phyloP scores from a whole-genome alignment of 1,139 yeast genomes.

The Spathaspora sp. region DNA sequence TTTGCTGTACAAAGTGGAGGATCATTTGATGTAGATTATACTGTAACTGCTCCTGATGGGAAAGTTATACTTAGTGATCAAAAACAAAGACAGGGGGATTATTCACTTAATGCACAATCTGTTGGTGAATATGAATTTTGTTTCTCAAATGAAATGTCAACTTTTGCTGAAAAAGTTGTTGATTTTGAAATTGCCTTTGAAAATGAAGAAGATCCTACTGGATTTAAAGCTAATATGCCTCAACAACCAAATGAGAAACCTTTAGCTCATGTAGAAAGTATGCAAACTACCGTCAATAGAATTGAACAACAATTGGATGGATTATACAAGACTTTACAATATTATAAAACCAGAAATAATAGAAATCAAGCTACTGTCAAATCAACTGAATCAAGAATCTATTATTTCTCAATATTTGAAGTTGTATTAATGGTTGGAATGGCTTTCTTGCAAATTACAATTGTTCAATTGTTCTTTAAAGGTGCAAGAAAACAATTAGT shows the following conservation, averaged over 20 bases:
- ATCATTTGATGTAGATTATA: constrained; percentile 78
- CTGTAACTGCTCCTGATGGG: constrained; percentile 67
- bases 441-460: constrained; percentile 79
- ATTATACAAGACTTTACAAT: constrained; percentile 65
- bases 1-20: constrained; percentile 95
- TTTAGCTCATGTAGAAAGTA: constrained; percentile 58
- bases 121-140: constrained; percentile 92
- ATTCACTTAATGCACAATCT: constrained; percentile 64
- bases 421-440: constrained; percentile 79
- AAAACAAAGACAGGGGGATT: constrained; percentile 84
- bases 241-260: constrained; percentile 57
- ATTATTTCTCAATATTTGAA: constrained; percentile 81
- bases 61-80: constrained; percentile 56
- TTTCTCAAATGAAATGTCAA: constrained; percentile 83
- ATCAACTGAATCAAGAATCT: constrained; percentile 84
- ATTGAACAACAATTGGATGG: constrained; percentile 70
- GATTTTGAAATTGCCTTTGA: constrained; percentile 79
- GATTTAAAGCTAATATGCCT: constrained; percentile 66
- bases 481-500: constrained; percentile 82
- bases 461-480: constrained; percentile 85
- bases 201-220: constrained; percentile 34
- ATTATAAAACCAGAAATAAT: constrained; percentile 89
- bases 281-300: constrained; percentile 55
- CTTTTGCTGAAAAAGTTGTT: constrained; percentile 82
- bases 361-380: constrained; percentile 90